Conservation (phyloP, 768 basidiomycete species). For the Lactifluus volemus region DNA sequence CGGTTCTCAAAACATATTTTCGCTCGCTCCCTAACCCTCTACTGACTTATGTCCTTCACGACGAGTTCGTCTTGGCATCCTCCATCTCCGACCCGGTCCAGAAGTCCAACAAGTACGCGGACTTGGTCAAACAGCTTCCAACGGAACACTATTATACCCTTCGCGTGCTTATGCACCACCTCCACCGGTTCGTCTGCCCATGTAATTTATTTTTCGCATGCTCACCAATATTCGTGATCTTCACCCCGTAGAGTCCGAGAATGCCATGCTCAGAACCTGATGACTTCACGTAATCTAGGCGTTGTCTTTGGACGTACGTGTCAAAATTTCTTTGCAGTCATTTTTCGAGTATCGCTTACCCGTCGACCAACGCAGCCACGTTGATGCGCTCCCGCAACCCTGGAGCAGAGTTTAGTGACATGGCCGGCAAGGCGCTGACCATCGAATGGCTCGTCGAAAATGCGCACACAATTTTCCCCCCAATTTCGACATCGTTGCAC, state of each 20-base stretch:
- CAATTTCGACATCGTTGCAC: slow-evolving; percentile 1
- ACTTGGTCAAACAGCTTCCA: slow-evolving; percentile 71
- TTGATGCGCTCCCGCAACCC: slow-evolving; percentile 86
- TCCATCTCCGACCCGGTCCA: slow-evolving; percentile 52
- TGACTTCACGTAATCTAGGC: slow-evolving; percentile 92
- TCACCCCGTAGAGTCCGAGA: slow-evolving; percentile 44
- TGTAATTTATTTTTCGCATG: not conserved
- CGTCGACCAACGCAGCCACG: slow-evolving; percentile 53
- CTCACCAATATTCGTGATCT: slow-evolving; percentile 1
- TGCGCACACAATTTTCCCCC: slow-evolving; percentile 46
- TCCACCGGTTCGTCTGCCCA: slow-evolving; percentile 54
- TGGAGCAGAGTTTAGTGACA: slow-evolving; percentile 88
- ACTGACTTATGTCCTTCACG: slow-evolving; percentile 84
- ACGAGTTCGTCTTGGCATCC: slow-evolving; percentile 76
- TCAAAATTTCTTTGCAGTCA: not conserved
- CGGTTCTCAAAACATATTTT: slow-evolving; percentile 95
- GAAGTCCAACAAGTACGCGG: slow-evolving; percentile 53
- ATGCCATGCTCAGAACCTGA: slow-evolving; percentile 68
- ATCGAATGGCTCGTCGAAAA: slow-evolving; percentile 95
- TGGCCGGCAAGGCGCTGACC: slow-evolving; percentile 91
- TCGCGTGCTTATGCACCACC: slow-evolving; percentile 73
- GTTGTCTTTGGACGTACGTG: slow-evolving; percentile 96
- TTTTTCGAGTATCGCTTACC: not conserved
- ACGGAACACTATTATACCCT: slow-evolving; percentile 84
- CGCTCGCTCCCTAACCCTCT: slow-evolving; percentile 86